These are phyloP conservation scores for Tetraselmis striata DNA, from an alignment of 139 green algal genomes.

Conservation along the genomic window DNA sequence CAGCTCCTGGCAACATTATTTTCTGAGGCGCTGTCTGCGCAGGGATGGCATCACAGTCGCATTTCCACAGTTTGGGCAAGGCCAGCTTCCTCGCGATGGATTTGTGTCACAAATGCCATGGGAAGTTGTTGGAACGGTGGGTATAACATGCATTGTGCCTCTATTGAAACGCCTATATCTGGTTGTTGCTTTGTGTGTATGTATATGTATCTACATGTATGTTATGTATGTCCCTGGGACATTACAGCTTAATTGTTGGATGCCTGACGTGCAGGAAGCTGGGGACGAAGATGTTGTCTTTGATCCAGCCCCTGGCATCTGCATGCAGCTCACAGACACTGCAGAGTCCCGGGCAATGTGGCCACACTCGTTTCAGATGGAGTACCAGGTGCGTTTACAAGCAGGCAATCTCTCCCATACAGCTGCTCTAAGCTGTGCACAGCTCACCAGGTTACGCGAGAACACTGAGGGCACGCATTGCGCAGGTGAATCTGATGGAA, in stretches of 20 bases:
- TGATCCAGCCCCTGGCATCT: neutral
- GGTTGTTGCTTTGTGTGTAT: too few relatives aligned
- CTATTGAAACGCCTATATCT: too few relatives aligned
- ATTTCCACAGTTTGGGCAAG: neutral
- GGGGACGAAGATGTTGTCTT: neutral
- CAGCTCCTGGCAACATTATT: too few relatives aligned
- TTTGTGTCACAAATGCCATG: neutral
- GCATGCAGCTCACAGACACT: neutral
- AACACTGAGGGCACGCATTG: too few relatives aligned
- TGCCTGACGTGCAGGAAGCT: neutral
- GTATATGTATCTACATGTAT: too few relatives aligned
- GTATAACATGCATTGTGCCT: too few relatives aligned
- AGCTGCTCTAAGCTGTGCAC: too few relatives aligned
- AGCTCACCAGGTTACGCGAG: too few relatives aligned
- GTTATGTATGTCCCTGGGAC: too few relatives aligned
- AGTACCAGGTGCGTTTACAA: neutral
- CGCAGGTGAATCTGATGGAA: neutral
- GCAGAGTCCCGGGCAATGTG: neutral
- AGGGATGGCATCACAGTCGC: neutral
- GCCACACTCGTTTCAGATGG: neutral
- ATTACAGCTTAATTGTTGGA: too few relatives aligned
- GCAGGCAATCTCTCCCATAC: too few relatives aligned
- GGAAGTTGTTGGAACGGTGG: neutral
- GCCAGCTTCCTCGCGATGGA: neutral
- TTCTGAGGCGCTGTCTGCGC: too few relatives aligned